Evolutionary conservation across 2,329 filamentous ascomycete species (phyloP).

Genomic region (Thielaviopsis musarum): DNA sequence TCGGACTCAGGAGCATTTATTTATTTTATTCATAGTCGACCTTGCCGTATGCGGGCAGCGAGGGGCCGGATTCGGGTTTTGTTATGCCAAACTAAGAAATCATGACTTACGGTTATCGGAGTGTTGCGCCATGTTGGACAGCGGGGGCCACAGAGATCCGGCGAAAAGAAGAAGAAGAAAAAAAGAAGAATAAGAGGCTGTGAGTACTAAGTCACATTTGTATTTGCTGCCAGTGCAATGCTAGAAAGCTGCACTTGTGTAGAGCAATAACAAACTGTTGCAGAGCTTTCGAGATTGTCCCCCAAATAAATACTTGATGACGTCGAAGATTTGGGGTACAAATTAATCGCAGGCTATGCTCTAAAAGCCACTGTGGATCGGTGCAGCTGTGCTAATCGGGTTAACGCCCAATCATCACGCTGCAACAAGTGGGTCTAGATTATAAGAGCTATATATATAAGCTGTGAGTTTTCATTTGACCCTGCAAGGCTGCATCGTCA

Average conservation of each 20-base stretch:
- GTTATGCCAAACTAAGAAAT: background rate
- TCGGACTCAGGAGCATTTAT: background rate
- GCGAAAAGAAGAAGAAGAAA: background rate
- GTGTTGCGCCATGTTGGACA: constrained; percentile 2
- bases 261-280: background rate
- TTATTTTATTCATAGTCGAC: too few relatives aligned
- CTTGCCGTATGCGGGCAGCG: background rate
- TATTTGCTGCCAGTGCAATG: background rate
- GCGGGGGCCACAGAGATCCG: background rate
- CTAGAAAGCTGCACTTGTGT: background rate
- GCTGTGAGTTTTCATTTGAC: background rate
- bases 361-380: too few relatives aligned
- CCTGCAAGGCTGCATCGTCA: background rate
- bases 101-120: constrained; percentile 19
- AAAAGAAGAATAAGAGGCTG: background rate
- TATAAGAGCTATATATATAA: background rate
- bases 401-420: background rate
- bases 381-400: background rate
- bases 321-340: background rate
- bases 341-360: too few relatives aligned
- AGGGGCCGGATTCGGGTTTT: background rate
- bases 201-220: background rate
- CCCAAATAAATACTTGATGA: constrained; percentile 1
- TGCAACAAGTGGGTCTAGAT: background rate
- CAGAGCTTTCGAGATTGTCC: too few relatives aligned